Evolutionary conservation across 2,329 filamentous ascomycete species (phyloP).

Genomic region (Colletotrichum cereale): DNA sequence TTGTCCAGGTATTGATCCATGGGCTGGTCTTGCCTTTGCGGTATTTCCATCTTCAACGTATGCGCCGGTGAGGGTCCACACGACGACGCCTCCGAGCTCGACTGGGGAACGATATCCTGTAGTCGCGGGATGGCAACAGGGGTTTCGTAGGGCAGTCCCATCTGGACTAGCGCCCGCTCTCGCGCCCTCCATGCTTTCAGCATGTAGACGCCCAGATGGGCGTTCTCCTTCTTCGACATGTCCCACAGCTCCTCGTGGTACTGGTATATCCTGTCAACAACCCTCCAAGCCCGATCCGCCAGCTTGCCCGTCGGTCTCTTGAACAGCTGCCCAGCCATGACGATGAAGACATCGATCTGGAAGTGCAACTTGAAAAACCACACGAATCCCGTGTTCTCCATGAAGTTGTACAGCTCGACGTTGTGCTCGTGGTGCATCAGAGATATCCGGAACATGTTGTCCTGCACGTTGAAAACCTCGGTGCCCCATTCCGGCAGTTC

Average conservation of each 20-base stretch:
- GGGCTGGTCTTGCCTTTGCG: slow-evolving; percentile 42
- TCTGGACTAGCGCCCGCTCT: slow-evolving; percentile 55
- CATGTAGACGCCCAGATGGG: slow-evolving; percentile 60
- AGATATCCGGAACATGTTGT: slow-evolving; percentile 68
- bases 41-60: slow-evolving; percentile 43
- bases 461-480: slow-evolving; percentile 62
- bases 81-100: slow-evolving; percentile 48
- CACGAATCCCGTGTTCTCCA: slow-evolving; percentile 61
- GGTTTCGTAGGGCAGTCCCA: slow-evolving; percentile 54
- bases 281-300: slow-evolving; percentile 66
- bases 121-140: slow-evolving; percentile 62
- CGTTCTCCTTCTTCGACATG: slow-evolving; percentile 58
- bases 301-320: slow-evolving; percentile 60
- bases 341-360: slow-evolving; percentile 67
- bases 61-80: slow-evolving; percentile 46
- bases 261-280: slow-evolving; percentile 60
- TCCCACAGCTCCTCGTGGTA: slow-evolving; percentile 66
- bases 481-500: slow-evolving; percentile 63
- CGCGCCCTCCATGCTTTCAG: slow-evolving; percentile 67
- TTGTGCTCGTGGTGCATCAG: slow-evolving; percentile 63
- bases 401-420: slow-evolving; percentile 56
- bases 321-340: slow-evolving; percentile 66
- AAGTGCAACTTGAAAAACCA: slow-evolving; percentile 69
- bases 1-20: slow-evolving; percentile 60
- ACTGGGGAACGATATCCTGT: slow-evolving; percentile 57